Evolutionary conservation across 257 asterid genomes (phyloP), one percentile per base, ranked within the genome.

Genomic region (Eustoma russellianum): DNA sequence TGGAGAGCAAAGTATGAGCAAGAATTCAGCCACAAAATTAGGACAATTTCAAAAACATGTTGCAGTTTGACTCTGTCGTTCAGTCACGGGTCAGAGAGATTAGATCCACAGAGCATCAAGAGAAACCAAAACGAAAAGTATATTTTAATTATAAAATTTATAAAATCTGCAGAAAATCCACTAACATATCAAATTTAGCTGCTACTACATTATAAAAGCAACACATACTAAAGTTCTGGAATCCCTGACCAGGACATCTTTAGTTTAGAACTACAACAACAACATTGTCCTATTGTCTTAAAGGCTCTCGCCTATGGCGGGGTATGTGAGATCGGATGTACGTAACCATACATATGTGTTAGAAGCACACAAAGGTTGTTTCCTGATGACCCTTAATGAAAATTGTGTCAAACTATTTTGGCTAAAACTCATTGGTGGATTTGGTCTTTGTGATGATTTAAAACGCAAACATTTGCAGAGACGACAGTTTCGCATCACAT

Each of bases 401-500:
- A n/a, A n/a, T n/a, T n/a, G n/a, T n/a, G n/a, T n/a, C n/a, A n/a
- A n/a, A n/a, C 30, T 24, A 4, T 24, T 24, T 24, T 0, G 30
- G 30, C 35, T 45, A 48, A 62, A 52, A 10, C 60, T 46, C 50
- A 1, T 5, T 3, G 67, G 53, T 51, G 46, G 30, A 33, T 19
- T 12, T 46, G 30, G 17, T n/a, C 48, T 55, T 19, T 50, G 33
- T 50, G 45, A 28, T 35, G 43, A 30, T 9, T 16, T 17, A 11
- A 24, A 54, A 51, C 19, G 18, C 33, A n/a, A 43, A 24, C 2
- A 24, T 0, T 24, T 38, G 43, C 43, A 38, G 9, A 38, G 46
- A 7, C n/a, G n/a, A 55, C 3, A 46, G 11, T 41, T 41, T 50
- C 10, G 5, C 55, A 19, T 55, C 70, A 69, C 75, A 69, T 69